Base-by-base conservation (phyloP, 768 basidiomycete species). In the Naematelia encephala region DNA sequence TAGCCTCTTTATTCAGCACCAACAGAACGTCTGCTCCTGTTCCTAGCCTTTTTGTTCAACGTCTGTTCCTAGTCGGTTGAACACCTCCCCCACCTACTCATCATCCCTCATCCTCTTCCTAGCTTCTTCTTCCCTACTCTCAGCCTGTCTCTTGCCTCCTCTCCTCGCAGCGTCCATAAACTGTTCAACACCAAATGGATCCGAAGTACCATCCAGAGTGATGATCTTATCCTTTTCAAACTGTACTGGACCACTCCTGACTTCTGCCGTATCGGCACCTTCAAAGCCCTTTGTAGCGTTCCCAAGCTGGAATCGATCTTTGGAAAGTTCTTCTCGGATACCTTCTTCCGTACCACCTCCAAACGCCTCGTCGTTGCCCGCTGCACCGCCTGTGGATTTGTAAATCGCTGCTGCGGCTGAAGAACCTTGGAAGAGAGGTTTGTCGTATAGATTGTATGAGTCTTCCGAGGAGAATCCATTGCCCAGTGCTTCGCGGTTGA, bases 371-470 rank as follows among this genome's bases (percentile, higher is more conserved):
- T 97, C 91, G 72, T 89, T 89, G 27, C 86, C 89, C 4, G 82
- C 73, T 16, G 44, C 58, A 59, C 91, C 89, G 0, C 93, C 92
- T 25, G 87, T 83, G 3, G 94, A 90, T 78, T 93, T 94, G 82
- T 99, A 99, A 67, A 99, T 99, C n/a, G 96, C 96, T n/a, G 94
- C 91, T 0, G 90, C 92, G 16, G 94, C 94, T 3, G 88, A 86
- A 1, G 93, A 94, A 1, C 96, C 94, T 68, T 91, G 88, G 84
- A 99, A 99, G 51, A 99, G 81, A 2, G 94, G 92, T 51, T 85
- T 85, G 76, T 99, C 96, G 79, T 97, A 98, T 25, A 99, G 79
- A 67, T 86, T 89, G 79, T 98, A 98, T n/a, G 84, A 82, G 53
- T 98, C 96, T 29, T 94, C 91, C 65, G 90, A 89, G 28, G 84